Base-by-base conservation (phyloP, 192 early-diverging fungal genomes). In the Rhizoclosmatium globosum region DNA sequence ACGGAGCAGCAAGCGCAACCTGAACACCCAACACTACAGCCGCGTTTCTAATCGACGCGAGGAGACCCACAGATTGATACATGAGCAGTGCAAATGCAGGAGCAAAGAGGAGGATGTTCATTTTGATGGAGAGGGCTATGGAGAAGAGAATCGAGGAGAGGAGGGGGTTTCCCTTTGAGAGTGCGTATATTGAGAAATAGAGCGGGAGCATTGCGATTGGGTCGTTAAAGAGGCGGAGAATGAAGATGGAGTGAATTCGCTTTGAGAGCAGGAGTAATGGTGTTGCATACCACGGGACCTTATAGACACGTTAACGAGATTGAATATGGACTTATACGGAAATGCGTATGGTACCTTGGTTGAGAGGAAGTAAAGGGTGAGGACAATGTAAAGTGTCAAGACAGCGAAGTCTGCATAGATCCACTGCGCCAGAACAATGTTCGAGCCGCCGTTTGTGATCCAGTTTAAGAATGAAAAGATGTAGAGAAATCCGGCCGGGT, bases 401-500 rank as follows among this genome's bases (percentile, higher is more conserved):
- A 96, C 42, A 60, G 96, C 95, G 3, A 98, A 47, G 1, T 80
- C 89, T 81, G 92, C 91, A 84, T 96, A 99, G 7, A 97, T 71
- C 83, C 92, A 92, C 72, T 99, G 97, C 9, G 93, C 96, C 19
- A 83, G 70, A 7, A 85, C 82, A 43, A 99, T 87, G 75, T 94
- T 82, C 4, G 73, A 69, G 2, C 97, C 97, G 11, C 81, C 75
- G 41, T 84, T 71, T 0, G 96, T 99, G 17, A 92, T 39, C 67
- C 91, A 86, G 65, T 90, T 91, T 6, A 99, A 82, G 15, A 76
- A 78, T 2, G 91, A 90, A 84, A 94, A 99, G 2, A 97, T 77
- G 82, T 95, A 97, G 11, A 99, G 87, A 81, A 96, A 96, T 4
- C 96, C 96, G 9, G 96, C 97, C 3, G 97, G 97, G 76, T 97